These are phyloP conservation scores for Penicillium flavigenum DNA, from an alignment of 495 filamentous ascomycete genomes.

Conservation along the genomic window DNA sequence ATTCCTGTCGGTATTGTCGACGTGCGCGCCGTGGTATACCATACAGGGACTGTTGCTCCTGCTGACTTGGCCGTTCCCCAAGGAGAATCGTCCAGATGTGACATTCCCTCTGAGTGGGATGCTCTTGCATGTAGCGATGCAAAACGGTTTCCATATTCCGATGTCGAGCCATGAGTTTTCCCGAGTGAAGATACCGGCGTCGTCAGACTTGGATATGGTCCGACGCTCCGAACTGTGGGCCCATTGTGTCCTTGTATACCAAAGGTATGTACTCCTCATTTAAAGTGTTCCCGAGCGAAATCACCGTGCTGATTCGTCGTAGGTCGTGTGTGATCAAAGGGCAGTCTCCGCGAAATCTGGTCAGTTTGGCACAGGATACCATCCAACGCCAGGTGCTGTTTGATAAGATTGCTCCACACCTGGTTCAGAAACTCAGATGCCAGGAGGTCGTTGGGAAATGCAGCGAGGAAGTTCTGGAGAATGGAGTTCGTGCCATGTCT, in stretches of 20 bases:
- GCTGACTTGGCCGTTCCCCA: conserved; percentile 52
- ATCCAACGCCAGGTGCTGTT: conserved; percentile 35
- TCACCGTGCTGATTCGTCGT: background rate
- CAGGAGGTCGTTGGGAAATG: conserved; percentile 39
- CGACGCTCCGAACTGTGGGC: conserved; percentile 47
- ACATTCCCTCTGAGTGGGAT: conserved; percentile 44
- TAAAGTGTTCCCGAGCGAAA: background rate
- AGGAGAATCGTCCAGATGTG: conserved; percentile 42
- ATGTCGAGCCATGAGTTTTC: conserved; percentile 51
- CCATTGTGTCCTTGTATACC: conserved; percentile 43
- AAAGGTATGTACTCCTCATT: conserved; percentile 28
- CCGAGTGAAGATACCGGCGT: conserved; percentile 33
- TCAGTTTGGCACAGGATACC: conserved; percentile 37
- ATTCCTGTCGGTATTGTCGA: conserved; percentile 39
- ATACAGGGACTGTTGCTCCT: conserved; percentile 51
- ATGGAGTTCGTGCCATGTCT: conserved; percentile 41
- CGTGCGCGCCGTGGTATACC: conserved; percentile 41
- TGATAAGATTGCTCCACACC: conserved; percentile 31
- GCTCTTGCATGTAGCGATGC: conserved; percentile 49
- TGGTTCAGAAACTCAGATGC: conserved; percentile 37
- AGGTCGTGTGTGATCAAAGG: conserved; percentile 43
- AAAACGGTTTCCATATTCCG: conserved; percentile 50
- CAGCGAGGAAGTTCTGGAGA: conserved; percentile 35
- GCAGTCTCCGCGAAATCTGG: conserved; percentile 34
- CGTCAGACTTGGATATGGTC: conserved; percentile 37